Evolutionary conservation across 129 eudicot genomes (phyloP).

Genomic region (Silybum marianum): DNA sequence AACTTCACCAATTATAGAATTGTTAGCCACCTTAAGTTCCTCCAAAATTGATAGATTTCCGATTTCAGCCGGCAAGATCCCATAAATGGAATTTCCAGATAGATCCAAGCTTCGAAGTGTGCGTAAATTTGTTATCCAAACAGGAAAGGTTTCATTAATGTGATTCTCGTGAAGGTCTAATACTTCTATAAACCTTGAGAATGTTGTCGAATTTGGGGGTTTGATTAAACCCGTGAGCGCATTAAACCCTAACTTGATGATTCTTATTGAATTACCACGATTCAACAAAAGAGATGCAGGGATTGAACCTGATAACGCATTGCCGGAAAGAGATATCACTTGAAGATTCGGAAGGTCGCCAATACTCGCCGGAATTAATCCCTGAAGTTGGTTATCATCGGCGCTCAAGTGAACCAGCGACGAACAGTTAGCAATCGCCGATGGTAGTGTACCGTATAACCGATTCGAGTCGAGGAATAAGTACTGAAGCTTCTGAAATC

Average conservation of each 20-base stretch:
- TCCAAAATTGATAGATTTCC: slow-evolving; percentile 44
- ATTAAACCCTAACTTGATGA: slow-evolving; percentile 59
- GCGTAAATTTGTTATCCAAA: slow-evolving; percentile 47
- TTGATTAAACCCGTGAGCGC: slow-evolving; percentile 56
- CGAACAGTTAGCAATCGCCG: slow-evolving; percentile 69
- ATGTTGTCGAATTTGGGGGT: slow-evolving; percentile 27
- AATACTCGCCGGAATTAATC: slow-evolving; percentile 66
- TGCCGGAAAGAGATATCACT: slow-evolving; percentile 49
- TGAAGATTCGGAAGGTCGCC: slow-evolving; percentile 46
- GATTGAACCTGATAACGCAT: slow-evolving; percentile 56
- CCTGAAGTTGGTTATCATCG: slow-evolving; percentile 49
- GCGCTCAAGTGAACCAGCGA: slow-evolving; percentile 67
- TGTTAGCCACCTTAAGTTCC: slow-evolving; percentile 65
- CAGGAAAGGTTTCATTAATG: slow-evolving; percentile 55
- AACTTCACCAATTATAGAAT: slow-evolving; percentile 51
- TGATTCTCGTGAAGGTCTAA: slow-evolving; percentile 67
- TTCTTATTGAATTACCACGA: slow-evolving; percentile 33
- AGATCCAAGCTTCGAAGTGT: slow-evolving; percentile 49
- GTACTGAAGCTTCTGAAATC: slow-evolving; percentile 49
- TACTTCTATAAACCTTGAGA: slow-evolving; percentile 38
- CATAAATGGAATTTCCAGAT: slow-evolving; percentile 58
- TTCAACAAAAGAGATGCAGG: slow-evolving; percentile 45
- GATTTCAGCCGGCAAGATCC: slow-evolving; percentile 45
- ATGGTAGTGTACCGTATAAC: slow-evolving; percentile 71
- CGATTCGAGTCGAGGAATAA: slow-evolving; percentile 55